Evolutionary conservation across 2,329 filamentous ascomycete genomes (phyloP), one percentile per base, ranked within the genome.

Genomic region (Cadophora malorum): DNA sequence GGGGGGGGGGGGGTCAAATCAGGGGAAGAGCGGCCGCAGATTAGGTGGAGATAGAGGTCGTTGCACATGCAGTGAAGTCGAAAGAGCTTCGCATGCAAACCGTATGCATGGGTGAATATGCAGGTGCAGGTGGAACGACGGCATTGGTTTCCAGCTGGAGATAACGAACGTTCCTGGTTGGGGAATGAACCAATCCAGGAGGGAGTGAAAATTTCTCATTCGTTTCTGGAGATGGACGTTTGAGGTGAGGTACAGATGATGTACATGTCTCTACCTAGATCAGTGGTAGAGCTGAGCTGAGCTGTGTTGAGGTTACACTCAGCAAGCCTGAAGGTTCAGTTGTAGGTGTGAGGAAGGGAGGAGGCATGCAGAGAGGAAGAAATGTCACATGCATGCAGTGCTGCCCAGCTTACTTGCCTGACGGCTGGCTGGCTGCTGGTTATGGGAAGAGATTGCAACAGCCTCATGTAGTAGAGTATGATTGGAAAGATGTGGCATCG

Each of bases 401-500:
- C 63, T 70, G 66, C 66, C 68, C 63, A 64, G 65, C 35, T 33
- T 50, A 49, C 45, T 49, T 49, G 10, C 45, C n/a, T 21, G n/a
- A 19, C 21, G 8, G 45, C 41, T 49, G 45, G 45, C 45, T 49
- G 45, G 19, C 19, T 49, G n/a, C 10, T 6, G 19, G 4, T 49
- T 7, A 38, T 19, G 41, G 16, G 19, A 33, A 14, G 52, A 21
- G 16, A 55, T 5, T 45, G 25, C 19, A 55, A 55, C 28, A 28
- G 55, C 8, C 21, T 47, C 60, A 67, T 28, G 23, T n/a, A 21
- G 45, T 2, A 25, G 63, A 53, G 41, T 5, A 25, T 66, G 66
- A 72, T 65, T 72, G 70, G 68, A 69, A 64, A 68, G 70, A 72
- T 72, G 70, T 69, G 68, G 70, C 66, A 70, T 68, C 64, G 67